Evolutionary conservation across 352 stramenopile species (phyloP), one percentile per base, ranked within the genome.

Genomic region (Globisporangium okanoganense): DNA sequence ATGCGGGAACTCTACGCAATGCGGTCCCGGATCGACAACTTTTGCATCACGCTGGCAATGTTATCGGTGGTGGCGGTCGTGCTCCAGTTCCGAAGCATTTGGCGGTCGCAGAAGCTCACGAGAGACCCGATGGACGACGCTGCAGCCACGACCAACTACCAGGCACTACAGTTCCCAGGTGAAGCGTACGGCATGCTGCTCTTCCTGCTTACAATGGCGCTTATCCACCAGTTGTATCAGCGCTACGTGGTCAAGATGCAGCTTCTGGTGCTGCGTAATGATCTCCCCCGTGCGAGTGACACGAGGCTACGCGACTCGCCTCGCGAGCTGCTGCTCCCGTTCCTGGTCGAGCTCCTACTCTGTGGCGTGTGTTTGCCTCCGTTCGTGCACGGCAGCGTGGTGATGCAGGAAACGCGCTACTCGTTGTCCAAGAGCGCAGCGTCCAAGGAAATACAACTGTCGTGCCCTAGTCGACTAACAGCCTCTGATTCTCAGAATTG

Each of bases 51-150:
- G 7, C 58, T 85, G 25, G 69, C 73, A 12, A 51, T 44, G 13
- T 49, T 85, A 2, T 87, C 78, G 0, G 69, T 84, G 1, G 13
- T 69, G 14, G 61, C 65, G 6, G 79, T 82, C 5, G 71, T 84
- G 29, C 58, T 86, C 22, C 79, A 89, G 52, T 74, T 87, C 16
- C 78, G 78, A 18, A 76, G 71, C 5, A 85, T 89, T 47, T 89
- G 79, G 79, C 61, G 67, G 4, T 77, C 70, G 36, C 66, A 73
- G 51, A 51, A 9, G 0, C 36, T 49, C 38, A 16, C 25, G 1
- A 27, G 20, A 8, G 47, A 35, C 22, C 44, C 24, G n/a, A 14
- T 44, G 4, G 44, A 56, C 22, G 35, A 36, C 38, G 27, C 20
- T n/a, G 36, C 65, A 16, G 55, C 69, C 22, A 45, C 56, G 3